Conservation (phyloP, 345 rosid species). For the Moricandia arvensis region DNA sequence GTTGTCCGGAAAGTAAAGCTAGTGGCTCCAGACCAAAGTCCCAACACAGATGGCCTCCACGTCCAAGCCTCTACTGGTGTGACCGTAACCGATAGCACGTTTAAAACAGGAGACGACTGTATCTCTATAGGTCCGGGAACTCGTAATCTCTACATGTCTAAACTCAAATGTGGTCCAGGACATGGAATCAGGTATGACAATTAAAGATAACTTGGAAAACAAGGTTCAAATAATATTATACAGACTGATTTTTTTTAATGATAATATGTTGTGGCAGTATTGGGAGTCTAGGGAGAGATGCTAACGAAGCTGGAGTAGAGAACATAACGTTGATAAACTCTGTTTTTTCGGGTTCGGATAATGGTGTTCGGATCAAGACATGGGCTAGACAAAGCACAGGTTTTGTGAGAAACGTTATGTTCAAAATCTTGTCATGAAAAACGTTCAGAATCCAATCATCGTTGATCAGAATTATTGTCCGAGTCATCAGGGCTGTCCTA, state of each 20-base stretch:
- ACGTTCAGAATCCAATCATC: background rate
- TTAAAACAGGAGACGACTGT: background rate
- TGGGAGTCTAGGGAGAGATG: background rate
- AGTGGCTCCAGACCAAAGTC: conserved; percentile 33
- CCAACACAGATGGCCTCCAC: background rate
- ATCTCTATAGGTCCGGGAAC: background rate
- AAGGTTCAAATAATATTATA: background rate
- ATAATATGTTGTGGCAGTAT: background rate
- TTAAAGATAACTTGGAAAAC: background rate
- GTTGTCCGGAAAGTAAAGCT: conserved; percentile 37
- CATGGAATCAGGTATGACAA: background rate
- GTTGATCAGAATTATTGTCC: background rate
- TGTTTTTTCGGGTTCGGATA: background rate
- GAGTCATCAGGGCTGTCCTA: background rate
- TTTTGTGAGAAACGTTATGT: background rate
- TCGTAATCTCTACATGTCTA: background rate
- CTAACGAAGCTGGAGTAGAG: background rate
- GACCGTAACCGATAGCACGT: background rate
- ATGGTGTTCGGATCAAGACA: background rate
- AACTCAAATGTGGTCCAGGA: background rate
- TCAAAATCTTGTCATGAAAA: background rate
- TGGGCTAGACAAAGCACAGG: background rate
- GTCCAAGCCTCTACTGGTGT: background rate
- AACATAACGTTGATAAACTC: background rate
- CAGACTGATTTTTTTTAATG: too few species aligned